phyloP scores from a whole-genome alignment of 1,139 yeast species.

The Suhomyces terraborum region DNA sequence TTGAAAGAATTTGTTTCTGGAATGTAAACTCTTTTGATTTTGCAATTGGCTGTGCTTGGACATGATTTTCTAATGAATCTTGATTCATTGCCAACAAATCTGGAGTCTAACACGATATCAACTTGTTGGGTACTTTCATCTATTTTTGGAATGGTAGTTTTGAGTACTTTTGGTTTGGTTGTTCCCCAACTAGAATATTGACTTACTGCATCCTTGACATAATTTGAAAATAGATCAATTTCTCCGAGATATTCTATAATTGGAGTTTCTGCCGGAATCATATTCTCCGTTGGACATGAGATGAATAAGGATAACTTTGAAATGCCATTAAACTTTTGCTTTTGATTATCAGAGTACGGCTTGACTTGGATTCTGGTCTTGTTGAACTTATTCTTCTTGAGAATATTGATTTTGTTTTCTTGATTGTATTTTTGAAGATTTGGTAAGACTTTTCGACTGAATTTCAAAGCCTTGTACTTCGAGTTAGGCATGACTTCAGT shows the following conservation, averaged over 20 bases:
- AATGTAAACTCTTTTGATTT: slow-evolving; percentile 55
- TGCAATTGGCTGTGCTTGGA: slow-evolving; percentile 64
- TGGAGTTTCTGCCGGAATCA: slow-evolving; percentile 51
- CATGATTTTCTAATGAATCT: slow-evolving; percentile 80
- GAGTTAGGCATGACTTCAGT: slow-evolving; percentile 28
- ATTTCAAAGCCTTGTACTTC: slow-evolving; percentile 34
- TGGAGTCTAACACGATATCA: slow-evolving; percentile 72
- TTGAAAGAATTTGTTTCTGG: slow-evolving; percentile 48
- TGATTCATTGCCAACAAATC: slow-evolving; percentile 75
- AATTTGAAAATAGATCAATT: slow-evolving; percentile 61
- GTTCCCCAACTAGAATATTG: slow-evolving; percentile 84
- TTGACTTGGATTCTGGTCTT: slow-evolving; percentile 41
- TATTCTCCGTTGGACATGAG: slow-evolving; percentile 19
- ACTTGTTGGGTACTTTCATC: slow-evolving; percentile 17
- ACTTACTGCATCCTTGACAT: slow-evolving; percentile 64
- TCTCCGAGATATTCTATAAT: slow-evolving; percentile 76
- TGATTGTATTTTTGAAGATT: slow-evolving; percentile 36
- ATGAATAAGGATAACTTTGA: slow-evolving; percentile 68
- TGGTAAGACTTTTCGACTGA: slow-evolving; percentile 36
- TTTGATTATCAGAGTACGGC: slow-evolving; percentile 55
- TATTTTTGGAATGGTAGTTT: slow-evolving; percentile 39
- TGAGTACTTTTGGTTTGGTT: slow-evolving; percentile 75
- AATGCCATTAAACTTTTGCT: slow-evolving; percentile 71
- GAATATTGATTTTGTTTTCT: slow-evolving; percentile 24
- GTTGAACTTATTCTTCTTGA: slow-evolving; percentile 26